Base-by-base conservation (phyloP, 495 filamentous ascomycete species). In the Penicillium cataractarum region DNA sequence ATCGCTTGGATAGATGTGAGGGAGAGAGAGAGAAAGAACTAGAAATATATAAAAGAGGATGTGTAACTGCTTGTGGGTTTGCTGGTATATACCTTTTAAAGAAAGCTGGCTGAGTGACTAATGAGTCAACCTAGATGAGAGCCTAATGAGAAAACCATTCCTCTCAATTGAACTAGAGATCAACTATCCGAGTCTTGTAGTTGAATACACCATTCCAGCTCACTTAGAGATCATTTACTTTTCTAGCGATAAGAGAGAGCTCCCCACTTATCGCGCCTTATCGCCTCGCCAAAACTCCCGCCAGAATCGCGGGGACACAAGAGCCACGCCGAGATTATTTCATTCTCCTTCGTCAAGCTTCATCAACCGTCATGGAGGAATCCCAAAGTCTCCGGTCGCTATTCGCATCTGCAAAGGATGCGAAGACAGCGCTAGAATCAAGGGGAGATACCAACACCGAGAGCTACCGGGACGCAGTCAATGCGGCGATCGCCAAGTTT, bases 391-490 rank as follows among this genome's bases (percentile, higher is more conserved):
- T 92, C n/a, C 79, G 85, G 54, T 73, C 76, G 13, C 69, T 88
- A 2, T 89, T 89, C 61, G 62, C 66, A 26, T 75, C 83, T 4
- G 89, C 87, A 37, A 87, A 88, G 68, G 68, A 69, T 37, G 78
- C 81, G 51, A 84, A 87, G 39, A 72, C 76, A 49, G 73, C 70
- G 15, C 62, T 86, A 27, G 86, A 87, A 61, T 66, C 67, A 6
- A 76, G 78, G 35, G 68, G 70, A 29, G 80, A 86, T 46, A 75
- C 82, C 29, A 88, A 82, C 71, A 85, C 82, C 15, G 70, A 86
- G 50, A 71, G 74, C 29, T 95, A 91, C 77, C 84, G 87, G 65
- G 80, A 87, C 59, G 85, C 88, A 62, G 82, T 97, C 58, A 78
- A 78, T 57, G 74, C 83, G 35, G 84, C 90, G 17, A 85, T 96